phyloP scores from a whole-genome alignment of 306 rosid genomes.

The Fagus crenata region DNA sequence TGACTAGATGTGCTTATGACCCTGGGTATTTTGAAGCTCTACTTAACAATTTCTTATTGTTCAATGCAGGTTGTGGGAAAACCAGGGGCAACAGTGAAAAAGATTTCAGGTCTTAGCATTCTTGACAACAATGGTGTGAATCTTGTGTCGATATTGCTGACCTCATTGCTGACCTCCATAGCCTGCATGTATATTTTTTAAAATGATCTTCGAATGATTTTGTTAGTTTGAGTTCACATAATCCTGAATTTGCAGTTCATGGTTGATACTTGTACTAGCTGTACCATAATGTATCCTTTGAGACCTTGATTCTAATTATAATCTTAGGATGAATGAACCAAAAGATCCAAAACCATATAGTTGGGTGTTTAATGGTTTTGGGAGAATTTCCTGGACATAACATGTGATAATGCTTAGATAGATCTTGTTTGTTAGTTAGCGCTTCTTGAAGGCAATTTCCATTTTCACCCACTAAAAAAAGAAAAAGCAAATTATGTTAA shows the following conservation, averaged over 20 bases:
- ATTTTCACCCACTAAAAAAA: too few relatives aligned
- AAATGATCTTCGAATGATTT: conserved; percentile 14
- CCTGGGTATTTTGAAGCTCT: conserved; percentile 16
- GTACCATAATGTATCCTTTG: conserved; percentile 12
- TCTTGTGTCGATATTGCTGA: conserved; percentile 65
- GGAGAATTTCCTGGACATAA: background rate
- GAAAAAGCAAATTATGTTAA: too few relatives aligned
- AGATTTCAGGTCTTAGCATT: conserved; percentile 65
- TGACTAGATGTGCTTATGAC: background rate
- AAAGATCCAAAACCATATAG: background rate
- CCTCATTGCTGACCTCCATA: conserved; percentile 60
- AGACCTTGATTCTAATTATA: background rate
- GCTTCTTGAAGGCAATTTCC: too few relatives aligned
- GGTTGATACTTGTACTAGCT: conserved; percentile 25
- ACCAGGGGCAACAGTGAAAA: conserved; percentile 77
- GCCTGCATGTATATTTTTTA: conserved; percentile 60
- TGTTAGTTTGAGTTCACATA: conserved; percentile 5
- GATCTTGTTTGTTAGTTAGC: background rate
- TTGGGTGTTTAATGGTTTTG: background rate
- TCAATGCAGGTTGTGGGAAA: conserved; percentile 79
- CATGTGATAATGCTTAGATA: background rate
- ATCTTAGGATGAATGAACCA: conserved; percentile 13
- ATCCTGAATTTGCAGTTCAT: conserved; percentile 20
- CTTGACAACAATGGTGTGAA: conserved; percentile 95
- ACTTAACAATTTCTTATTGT: conserved; percentile 4